phyloP scores from a whole-genome alignment of 495 filamentous ascomycete species.

The Penicillium manginii region DNA sequence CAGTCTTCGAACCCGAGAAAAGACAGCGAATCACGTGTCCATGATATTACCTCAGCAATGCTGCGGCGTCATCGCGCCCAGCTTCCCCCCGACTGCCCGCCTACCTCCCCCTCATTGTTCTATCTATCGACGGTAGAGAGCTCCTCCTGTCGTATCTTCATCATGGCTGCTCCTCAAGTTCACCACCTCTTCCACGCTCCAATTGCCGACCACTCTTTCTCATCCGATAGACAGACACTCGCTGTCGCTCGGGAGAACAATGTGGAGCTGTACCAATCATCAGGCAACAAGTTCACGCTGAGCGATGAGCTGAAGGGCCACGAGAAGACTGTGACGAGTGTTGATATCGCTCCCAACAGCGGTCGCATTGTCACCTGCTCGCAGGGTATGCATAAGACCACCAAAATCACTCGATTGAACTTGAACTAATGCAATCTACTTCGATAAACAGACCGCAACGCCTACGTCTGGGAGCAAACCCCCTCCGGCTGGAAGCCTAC shows the following conservation, averaged over 20 bases:
- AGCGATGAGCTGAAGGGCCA: constrained; percentile 93
- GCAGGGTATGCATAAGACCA: constrained; percentile 64
- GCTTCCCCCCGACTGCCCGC: constrained; percentile 12
- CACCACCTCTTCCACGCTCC: constrained; percentile 97
- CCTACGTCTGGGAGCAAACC: constrained; percentile 95
- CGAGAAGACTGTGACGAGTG: constrained; percentile 93
- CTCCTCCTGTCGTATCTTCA: constrained; percentile 84
- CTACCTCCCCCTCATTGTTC: constrained; percentile 9
- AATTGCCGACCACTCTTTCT: constrained; percentile 98
- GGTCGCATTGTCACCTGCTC: constrained; percentile 97
- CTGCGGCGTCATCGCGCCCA: constrained; percentile 30
- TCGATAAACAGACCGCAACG: constrained; percentile 81
- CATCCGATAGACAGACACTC: constrained; percentile 82
- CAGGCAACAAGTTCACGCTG: constrained; percentile 76
- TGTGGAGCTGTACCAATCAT: constrained; percentile 83
- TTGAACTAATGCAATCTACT: constrained; percentile 8
- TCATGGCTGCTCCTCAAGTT: constrained; percentile 84
- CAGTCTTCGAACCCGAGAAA: constrained; percentile 8
- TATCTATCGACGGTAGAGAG: constrained; percentile 90
- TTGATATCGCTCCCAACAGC: constrained; percentile 89
- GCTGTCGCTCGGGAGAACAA: constrained; percentile 89
- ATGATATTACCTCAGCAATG: constrained; percentile 27
- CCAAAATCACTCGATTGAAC: neutral
- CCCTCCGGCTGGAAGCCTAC: constrained; percentile 94
- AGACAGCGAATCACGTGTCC: constrained; percentile 29